Base-by-base conservation (phyloP, 2,329 filamentous ascomycete genomes). In the Colletotrichum lindemuthianum region DNA sequence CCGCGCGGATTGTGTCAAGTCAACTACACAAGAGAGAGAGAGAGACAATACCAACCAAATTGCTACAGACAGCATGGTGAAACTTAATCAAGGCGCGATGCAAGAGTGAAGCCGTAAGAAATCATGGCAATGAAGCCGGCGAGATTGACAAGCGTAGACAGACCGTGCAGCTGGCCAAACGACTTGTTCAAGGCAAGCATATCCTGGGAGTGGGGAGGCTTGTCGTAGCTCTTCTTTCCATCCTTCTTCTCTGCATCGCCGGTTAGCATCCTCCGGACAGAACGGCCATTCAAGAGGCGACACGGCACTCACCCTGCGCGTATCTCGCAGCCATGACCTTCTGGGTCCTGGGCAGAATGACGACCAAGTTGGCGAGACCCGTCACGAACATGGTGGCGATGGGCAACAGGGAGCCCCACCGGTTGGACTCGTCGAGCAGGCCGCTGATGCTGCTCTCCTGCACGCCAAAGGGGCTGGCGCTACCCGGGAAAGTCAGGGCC, bases 151-250 rank as follows among this genome's bases (percentile, higher is more conserved):
- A 96, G 76, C 34, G 91, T 91, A 8, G 92, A 97, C 51, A 92
- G 79, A 6, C 94, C 92, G 77, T 99, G 96, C 61, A 97, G 77
- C 67, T 86, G 86, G 13, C 86, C 88, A 76, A 98, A 98, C 68
- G 82, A 84, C 79, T 88, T 91, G 82, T 95, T 97, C 71, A 97
- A 77, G 8, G 82, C 83, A 70, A 87, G 77, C 94, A 98, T 97
- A 80, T 95, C 92, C 70, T 89, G 84, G 6, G 91, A 96, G 72
- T 97, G 92, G 43, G 93, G 92, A 1, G 89, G 85, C 56, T 86
- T 81, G 68, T 97, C 93, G 72, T 91, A 92, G 77, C 89, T 92
- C 75, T 91, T 92, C 84, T 97, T 97, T 59, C 93, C 93, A 74
- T 97, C 95, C 71, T 90, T 88, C 67, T 90, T 93, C 82, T 95